A percentile compares a stretch with the other conserved stretches of the same genome.
phyloP scores from a whole-genome alignment of 2,329 filamentous ascomycete genomes.

The Teratosphaeria viscida region DNA sequence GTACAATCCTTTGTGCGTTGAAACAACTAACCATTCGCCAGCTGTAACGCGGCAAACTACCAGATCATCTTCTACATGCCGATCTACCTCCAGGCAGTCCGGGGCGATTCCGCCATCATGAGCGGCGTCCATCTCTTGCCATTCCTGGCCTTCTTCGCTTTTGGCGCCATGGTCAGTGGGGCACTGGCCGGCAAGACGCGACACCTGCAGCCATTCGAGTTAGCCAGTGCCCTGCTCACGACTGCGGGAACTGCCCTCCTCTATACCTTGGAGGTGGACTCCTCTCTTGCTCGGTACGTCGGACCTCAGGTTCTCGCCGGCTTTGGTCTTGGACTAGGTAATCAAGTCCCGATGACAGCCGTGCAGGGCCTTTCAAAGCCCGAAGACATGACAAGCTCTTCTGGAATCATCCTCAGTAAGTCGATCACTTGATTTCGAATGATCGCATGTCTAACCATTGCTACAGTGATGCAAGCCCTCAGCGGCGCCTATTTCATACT shows the following conservation, averaged over 20 bases:
- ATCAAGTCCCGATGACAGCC: slow-evolving; percentile 42
- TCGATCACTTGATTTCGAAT: too few species aligned
- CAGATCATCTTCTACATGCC: slow-evolving; percentile 7
- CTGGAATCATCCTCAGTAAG: not conserved
- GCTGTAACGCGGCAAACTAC: not conserved
- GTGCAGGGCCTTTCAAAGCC: slow-evolving; percentile 19
- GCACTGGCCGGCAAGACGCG: slow-evolving; percentile 3
- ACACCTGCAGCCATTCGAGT: slow-evolving; percentile 9
- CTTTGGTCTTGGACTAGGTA: slow-evolving; percentile 35
- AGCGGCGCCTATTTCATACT: not conserved
- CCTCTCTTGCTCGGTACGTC: slow-evolving; percentile 8
- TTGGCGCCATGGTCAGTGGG: not conserved
- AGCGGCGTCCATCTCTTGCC: slow-evolving; percentile 5
- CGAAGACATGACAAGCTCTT: not conserved
- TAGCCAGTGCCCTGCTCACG: slow-evolving; percentile 26
- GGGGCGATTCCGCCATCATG: not conserved
- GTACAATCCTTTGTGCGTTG: not conserved
- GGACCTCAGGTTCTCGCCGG: slow-evolving; percentile 39
- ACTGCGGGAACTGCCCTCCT: slow-evolving; percentile 28
- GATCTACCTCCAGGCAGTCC: not conserved
- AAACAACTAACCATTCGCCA: not conserved
- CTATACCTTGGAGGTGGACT: slow-evolving; percentile 34
- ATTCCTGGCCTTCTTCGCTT: slow-evolving; percentile 1
- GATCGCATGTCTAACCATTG: too few species aligned
- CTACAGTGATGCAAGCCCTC: not conserved